Conservation (phyloP, 495 filamentous ascomycete species). For the Xylaria telfairii region DNA sequence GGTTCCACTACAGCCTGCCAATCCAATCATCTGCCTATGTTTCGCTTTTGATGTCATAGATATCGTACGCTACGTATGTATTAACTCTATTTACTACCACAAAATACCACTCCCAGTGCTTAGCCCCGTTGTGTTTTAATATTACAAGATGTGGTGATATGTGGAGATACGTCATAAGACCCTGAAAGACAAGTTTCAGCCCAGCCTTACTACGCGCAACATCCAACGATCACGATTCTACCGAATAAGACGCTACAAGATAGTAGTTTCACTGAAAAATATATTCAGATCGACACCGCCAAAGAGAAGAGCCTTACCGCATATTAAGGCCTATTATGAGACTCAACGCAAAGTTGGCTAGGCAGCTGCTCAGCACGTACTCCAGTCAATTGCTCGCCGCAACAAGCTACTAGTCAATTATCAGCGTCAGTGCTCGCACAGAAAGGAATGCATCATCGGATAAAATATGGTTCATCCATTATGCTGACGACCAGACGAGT, state of each 20-base stretch:
- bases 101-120: neutral
- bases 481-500: too few species aligned
- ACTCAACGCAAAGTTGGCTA: neutral
- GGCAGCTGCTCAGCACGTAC: too few species aligned
- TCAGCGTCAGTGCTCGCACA: too few species aligned
- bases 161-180: neutral
- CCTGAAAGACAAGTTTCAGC: neutral
- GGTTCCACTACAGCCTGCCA: neutral
- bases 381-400: too few species aligned
- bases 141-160: neutral
- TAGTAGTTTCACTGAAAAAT: neutral
- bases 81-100: neutral
- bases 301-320: neutral
- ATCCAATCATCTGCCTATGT: constrained; percentile 6
- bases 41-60: constrained; percentile 28
- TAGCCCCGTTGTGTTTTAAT: neutral
- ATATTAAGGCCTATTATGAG: neutral
- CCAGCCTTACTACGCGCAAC: neutral
- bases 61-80: neutral
- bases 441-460: too few species aligned
- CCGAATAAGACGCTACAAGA: neutral
- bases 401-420: too few species aligned
- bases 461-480: too few species aligned
- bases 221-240: neutral
- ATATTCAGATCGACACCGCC: neutral